phyloP scores from a whole-genome alignment of 805 yeast species.

The Barnettozyma siamensis region DNA sequence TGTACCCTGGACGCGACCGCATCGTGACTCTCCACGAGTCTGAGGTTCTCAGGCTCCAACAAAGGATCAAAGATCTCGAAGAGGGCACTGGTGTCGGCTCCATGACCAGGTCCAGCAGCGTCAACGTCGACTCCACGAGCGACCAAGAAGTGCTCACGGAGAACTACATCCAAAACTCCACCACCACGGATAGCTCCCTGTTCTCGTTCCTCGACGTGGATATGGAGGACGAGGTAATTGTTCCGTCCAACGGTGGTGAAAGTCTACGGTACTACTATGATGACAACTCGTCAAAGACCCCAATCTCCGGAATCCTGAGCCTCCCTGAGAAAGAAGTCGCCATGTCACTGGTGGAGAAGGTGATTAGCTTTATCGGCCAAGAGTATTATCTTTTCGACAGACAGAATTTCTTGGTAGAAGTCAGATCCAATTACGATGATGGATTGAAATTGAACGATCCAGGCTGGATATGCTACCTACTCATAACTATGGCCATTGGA shows the following conservation, averaged over 20 bases:
- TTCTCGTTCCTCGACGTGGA: constrained; percentile 22
- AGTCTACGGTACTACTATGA: constrained; percentile 16
- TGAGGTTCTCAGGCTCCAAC: constrained; percentile 16
- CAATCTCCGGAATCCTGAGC: constrained; percentile 7
- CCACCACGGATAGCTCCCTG: constrained; percentile 21
- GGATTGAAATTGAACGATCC: constrained; percentile 8
- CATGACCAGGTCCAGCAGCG: neutral
- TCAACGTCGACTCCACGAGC: neutral
- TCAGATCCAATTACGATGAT: constrained; percentile 11
- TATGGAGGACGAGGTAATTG: constrained; percentile 15
- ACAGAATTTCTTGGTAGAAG: constrained; percentile 9
- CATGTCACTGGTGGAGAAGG: constrained; percentile 14
- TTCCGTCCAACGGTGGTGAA: constrained; percentile 6
- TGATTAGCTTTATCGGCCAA: constrained; percentile 19
- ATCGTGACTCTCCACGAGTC: constrained; percentile 20
- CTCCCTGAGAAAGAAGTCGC: constrained; percentile 16
- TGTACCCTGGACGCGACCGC: constrained; percentile 19
- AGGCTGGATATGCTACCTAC: constrained; percentile 19
- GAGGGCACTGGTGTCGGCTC: neutral
- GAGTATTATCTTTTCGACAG: constrained; percentile 22
- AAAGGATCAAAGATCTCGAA: constrained; percentile 13
- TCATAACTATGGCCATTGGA: constrained; percentile 24
- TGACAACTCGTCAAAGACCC: constrained; percentile 8
- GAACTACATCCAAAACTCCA: constrained; percentile 18
- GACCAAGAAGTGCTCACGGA: constrained; percentile 16